Evolutionary conservation across 345 rosid species (phyloP), one percentile per base, ranked within the genome.

Genomic region (Iberis pinnata): DNA sequence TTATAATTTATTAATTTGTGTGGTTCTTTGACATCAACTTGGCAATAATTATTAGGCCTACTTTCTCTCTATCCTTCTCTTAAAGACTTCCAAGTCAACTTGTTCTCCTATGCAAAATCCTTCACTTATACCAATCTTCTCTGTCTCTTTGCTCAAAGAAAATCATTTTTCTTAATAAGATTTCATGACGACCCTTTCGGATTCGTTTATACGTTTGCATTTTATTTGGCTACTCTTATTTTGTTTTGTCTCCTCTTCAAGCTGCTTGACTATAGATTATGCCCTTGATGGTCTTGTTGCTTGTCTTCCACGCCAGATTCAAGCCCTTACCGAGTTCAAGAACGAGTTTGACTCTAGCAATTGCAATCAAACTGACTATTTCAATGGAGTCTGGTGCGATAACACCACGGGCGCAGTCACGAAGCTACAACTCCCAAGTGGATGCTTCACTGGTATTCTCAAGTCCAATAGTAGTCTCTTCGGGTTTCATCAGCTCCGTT

Each of bases 371-470:
- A 36, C 8, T 37, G 57, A 52, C 13, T 32, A 9, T 48, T 35
- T 9, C 0, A 44, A 53, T 8, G 65, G 65, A 51, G 39, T 61
- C 20, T 7, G 24, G 50, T 61, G 65, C 25, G 43, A 61, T 50
- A 50, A 39, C 24, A 8, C 42, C 13, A 50, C 57, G 2, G 58
- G 50, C 50, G 57, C n/a, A 1, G 7, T 50, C 57, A 61, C 42
- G 1, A 49, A 14, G 42, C 54, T 59, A 47, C 46, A 12, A n/a
- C 63, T 58, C 27, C 8, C 33, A 9, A 33, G 16, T 2, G 44
- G 4, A 5, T 62, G 67, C 33, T 49, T 62, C 25, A 29, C 1
- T 12, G 67, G 60, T 35, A 33, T 26, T 6, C 12, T 54, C 4
- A 54, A 25, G 25, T 13, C 59, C 14, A 54, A 54, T 22, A 54